phyloP scores from a whole-genome alignment of 805 yeast genomes.

The Sporopachydermia quercuum region DNA sequence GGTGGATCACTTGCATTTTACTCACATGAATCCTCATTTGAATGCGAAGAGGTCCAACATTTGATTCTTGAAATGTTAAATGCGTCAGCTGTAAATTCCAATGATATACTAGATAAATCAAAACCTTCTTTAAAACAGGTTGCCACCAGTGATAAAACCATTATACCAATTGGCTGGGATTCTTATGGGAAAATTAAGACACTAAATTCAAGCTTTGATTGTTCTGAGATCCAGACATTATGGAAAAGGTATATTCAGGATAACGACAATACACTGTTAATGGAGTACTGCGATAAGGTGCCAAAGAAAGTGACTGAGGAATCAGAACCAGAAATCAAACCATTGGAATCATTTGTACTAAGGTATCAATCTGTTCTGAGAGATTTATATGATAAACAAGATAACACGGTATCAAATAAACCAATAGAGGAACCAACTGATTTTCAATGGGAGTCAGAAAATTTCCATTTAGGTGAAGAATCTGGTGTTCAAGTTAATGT shows the following conservation, averaged over 20 bases:
- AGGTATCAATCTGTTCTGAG: constrained; percentile 4
- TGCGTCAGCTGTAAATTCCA: not conserved
- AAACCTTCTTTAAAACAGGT: constrained; percentile 4
- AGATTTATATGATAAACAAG: constrained; percentile 17
- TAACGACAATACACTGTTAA: no score
- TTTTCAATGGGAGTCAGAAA: not conserved
- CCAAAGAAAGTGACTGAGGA: constrained; percentile 8
- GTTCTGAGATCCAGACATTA: constrained; percentile 7
- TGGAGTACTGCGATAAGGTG: constrained; percentile 7
- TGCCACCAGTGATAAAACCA: constrained; percentile 13
- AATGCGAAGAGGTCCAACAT: not conserved
- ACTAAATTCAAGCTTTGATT: constrained; percentile 5
- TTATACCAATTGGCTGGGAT: constrained; percentile 37
- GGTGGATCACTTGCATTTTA: not conserved
- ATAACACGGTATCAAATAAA: no score
- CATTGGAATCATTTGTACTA: constrained; percentile 2
- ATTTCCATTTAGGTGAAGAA: not conserved
- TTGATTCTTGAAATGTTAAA: not conserved
- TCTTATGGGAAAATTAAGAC: constrained; percentile 31
- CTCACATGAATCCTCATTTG: constrained; percentile 18
- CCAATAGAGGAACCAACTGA: no score
- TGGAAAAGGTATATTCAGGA: constrained; percentile 4
- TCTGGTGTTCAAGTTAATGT: not conserved
- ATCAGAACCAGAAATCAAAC: constrained; percentile 9
- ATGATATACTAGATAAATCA: not conserved